Conservation (phyloP, 2,329 filamentous ascomycete species). For the Aureobasidium lini region DNA sequence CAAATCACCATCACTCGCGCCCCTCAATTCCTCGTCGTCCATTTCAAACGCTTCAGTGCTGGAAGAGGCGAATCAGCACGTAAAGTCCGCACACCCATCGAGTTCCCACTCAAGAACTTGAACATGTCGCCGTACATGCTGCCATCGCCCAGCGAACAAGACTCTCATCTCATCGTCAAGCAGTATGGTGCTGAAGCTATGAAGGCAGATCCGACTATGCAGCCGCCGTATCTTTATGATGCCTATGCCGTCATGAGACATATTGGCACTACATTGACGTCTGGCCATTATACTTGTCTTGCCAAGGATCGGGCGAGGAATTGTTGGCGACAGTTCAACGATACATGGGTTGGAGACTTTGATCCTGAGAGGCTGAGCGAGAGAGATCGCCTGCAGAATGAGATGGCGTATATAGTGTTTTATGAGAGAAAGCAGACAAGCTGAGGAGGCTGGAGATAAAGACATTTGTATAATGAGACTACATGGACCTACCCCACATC, state of each 20-base stretch:
- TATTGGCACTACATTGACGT: constrained; percentile 56
- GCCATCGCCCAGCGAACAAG: constrained; percentile 33
- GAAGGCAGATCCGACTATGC: constrained; percentile 36
- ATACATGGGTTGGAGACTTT: constrained; percentile 49
- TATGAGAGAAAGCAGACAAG: constrained; percentile 42
- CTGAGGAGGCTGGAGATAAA: neutral
- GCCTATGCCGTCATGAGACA: constrained; percentile 81
- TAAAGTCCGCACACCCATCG: constrained; percentile 65
- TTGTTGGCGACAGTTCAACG: constrained; percentile 56
- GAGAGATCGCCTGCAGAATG: constrained; percentile 50
- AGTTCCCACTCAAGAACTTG: constrained; percentile 68
- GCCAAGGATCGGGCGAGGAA: constrained; percentile 42
- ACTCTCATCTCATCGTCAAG: constrained; percentile 26
- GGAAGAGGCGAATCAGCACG: constrained; percentile 45
- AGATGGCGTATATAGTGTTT: constrained; percentile 60
- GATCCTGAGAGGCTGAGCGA: constrained; percentile 44
- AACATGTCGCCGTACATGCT: constrained; percentile 55
- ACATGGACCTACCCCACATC: too few relatives aligned
- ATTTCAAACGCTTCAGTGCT: constrained; percentile 63
- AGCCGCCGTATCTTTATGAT: constrained; percentile 65
- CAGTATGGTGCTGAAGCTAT: constrained; percentile 26
- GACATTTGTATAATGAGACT: neutral
- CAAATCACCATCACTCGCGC: constrained; percentile 68
- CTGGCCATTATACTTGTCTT: constrained; percentile 74
- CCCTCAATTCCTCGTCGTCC: constrained; percentile 70